These are phyloP conservation scores for Diaporthe ampelina DNA, from an alignment of 2,329 filamentous ascomycete genomes.

Conservation along the genomic window DNA sequence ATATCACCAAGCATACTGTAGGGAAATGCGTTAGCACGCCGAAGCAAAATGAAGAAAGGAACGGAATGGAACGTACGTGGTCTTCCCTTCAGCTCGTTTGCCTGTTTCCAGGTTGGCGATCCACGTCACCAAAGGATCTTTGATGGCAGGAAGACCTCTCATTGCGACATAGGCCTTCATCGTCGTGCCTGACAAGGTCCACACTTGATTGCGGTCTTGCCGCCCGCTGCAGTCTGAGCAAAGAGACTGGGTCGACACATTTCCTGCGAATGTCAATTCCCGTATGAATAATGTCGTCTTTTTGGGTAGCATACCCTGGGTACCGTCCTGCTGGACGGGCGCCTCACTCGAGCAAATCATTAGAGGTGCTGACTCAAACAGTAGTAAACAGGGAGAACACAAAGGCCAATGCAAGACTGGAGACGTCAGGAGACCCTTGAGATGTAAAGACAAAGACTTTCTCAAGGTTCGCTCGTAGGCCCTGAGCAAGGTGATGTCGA, in stretches of 20 bases:
- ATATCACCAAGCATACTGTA: constrained; percentile 34
- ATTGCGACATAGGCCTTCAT: constrained; percentile 53
- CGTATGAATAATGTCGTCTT: background rate
- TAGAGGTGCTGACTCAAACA: background rate
- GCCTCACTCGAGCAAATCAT: background rate
- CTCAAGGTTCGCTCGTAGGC: background rate
- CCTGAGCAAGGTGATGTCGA: background rate
- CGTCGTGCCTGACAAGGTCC: constrained; percentile 39
- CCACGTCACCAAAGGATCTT: constrained; percentile 49
- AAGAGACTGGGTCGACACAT: background rate
- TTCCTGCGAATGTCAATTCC: constrained; percentile 9
- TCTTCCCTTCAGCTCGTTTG: background rate
- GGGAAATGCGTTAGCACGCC: background rate
- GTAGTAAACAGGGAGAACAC: background rate
- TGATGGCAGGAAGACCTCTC: constrained; percentile 48
- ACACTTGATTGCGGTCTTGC: constrained; percentile 10
- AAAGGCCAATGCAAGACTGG: background rate
- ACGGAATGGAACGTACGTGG: constrained; percentile 17
- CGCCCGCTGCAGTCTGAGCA: constrained; percentile 13
- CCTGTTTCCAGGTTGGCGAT: constrained; percentile 41
- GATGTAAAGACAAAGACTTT: background rate
- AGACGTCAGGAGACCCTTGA: background rate
- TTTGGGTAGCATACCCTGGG: background rate
- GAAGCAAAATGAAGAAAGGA: background rate
- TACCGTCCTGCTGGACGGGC: background rate